Evolutionary conservation across 2,329 filamentous ascomycete genomes (phyloP).

Genomic region (Aspergillus sp.): DNA sequence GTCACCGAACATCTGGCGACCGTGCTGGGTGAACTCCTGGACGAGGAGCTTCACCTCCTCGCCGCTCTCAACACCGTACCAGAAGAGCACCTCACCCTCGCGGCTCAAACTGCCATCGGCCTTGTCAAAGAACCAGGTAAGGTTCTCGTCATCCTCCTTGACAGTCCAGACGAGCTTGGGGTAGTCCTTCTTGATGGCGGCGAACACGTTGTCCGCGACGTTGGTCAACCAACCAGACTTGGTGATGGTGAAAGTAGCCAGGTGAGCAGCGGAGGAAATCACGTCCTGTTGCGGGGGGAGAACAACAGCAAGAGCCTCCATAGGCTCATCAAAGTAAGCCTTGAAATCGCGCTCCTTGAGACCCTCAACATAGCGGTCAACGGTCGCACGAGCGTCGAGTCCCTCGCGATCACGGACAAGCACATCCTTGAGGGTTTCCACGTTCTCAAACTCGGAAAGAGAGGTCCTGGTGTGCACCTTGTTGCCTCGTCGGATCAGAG

Average conservation of each 20-base stretch:
- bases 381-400: constrained; percentile 78
- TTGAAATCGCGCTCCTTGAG: constrained; percentile 80
- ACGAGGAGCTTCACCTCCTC: constrained; percentile 83
- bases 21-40: constrained; percentile 80
- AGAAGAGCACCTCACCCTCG: constrained; percentile 90
- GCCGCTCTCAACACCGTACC: constrained; percentile 84
- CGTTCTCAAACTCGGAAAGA: constrained; percentile 74
- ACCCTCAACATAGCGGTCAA: constrained; percentile 83
- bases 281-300: constrained; percentile 69
- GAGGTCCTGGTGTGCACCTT: constrained; percentile 78
- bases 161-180: constrained; percentile 95
- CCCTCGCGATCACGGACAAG: constrained; percentile 81
- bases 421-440: constrained; percentile 78
- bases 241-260: constrained; percentile 90
- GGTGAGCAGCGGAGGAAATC: constrained; percentile 70
- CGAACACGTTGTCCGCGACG: constrained; percentile 92
- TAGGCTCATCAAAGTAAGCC: constrained; percentile 90
- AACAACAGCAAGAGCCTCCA: constrained; percentile 91
- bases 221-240: constrained; percentile 95
- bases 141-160: constrained; percentile 91
- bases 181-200: constrained; percentile 90
- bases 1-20: constrained; percentile 84
- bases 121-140: constrained; percentile 98
- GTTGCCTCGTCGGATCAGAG: constrained; percentile 87
- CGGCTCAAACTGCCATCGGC: constrained; percentile 87